Base-by-base conservation (phyloP, 805 yeast species). In the Spathaspora hagerdaliae region DNA sequence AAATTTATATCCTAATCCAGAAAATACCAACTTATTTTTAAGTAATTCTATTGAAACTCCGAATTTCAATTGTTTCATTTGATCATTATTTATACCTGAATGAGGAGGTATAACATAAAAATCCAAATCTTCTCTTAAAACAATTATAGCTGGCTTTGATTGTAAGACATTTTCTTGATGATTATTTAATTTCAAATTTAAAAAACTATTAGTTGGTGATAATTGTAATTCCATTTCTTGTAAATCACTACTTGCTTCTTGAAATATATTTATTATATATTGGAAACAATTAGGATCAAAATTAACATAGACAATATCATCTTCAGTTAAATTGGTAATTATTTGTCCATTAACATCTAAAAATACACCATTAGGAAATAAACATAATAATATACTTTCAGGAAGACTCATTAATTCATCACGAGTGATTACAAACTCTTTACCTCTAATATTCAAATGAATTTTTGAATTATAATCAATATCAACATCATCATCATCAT, bases 331-430 rank as follows among this genome's bases (percentile, higher is more conserved):
- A 54, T 85, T 87, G 31, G 87, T 77, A 46, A 89, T 86, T 7
- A 87, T 85, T 52, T 83, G 83, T 1, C 96, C 96, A 43, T 79
- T 67, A 47, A 75, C 74, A 63, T 88, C 94, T 46, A 87, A 75
- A 60, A 89, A 86, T 3, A 89, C 95, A 36, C 97, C 96, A 53
- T 87, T 88, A 12, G 97, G 96, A 58, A 89, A 87, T 19, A 94
- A 69, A 56, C 97, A 87, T 44, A 91, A 77, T 47, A 94, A 69
- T 24, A 94, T 81, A 49, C 91, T 82, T 61, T 94, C 99, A 0
- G 99, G 99, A 31, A 94, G 71, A 43, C 89, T 82, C 88, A 91
- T 84, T 53, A 94, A 75, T 61, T 89, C 96, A 55, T 88, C 96
- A 50, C 97, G 75, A 5, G 95, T 82, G 40, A 94, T 83, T 41